These are phyloP conservation scores for Hymenotorrendiella dingleyae DNA, from an alignment of 2,329 filamentous ascomycete genomes.

Conservation along the genomic window DNA sequence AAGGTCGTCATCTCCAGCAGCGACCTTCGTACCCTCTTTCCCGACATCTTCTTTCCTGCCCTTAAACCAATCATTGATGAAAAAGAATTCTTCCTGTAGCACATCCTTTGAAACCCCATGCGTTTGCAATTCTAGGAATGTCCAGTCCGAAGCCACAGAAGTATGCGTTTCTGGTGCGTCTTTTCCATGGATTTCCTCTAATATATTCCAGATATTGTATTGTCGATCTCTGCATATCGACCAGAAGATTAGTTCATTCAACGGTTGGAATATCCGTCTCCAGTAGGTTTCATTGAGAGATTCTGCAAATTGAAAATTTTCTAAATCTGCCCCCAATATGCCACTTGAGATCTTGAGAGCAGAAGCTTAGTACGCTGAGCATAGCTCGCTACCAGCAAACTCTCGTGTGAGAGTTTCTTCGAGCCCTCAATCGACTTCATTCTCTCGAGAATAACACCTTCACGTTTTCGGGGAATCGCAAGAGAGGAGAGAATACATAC, in stretches of 20 bases:
- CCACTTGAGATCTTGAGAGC: too few relatives aligned
- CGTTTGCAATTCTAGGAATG: conserved; percentile 10
- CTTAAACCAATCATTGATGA: conserved; percentile 17
- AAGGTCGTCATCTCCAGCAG: conserved; percentile 3
- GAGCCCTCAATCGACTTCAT: background rate
- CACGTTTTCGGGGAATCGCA: too few relatives aligned
- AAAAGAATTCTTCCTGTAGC: conserved; percentile 17
- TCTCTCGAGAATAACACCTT: background rate
- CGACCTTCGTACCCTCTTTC: background rate
- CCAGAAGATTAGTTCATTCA: conserved; percentile 1
- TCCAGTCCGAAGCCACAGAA: conserved; percentile 12
- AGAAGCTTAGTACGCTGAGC: too few relatives aligned
- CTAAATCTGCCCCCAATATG: too few relatives aligned
- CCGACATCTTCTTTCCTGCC: conserved; percentile 6
- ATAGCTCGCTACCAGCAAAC: too few relatives aligned
- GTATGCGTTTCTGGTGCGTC: conserved; percentile 6
- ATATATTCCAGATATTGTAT: conserved; percentile 5
- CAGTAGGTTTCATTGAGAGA: too few relatives aligned
- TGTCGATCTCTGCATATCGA: conserved; percentile 5
- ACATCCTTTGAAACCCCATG: conserved; percentile 12
- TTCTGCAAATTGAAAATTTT: too few relatives aligned
- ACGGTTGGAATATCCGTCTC: too few relatives aligned
- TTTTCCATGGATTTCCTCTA: conserved; percentile 9
- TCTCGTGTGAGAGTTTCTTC: too few relatives aligned
- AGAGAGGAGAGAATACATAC: too few relatives aligned